Evolutionary conservation across 225 moss, liverwort and hornwort genomes (phyloP), one percentile per base, ranked within the genome.

Genomic region (Pseudoscleropodium purum): DNA sequence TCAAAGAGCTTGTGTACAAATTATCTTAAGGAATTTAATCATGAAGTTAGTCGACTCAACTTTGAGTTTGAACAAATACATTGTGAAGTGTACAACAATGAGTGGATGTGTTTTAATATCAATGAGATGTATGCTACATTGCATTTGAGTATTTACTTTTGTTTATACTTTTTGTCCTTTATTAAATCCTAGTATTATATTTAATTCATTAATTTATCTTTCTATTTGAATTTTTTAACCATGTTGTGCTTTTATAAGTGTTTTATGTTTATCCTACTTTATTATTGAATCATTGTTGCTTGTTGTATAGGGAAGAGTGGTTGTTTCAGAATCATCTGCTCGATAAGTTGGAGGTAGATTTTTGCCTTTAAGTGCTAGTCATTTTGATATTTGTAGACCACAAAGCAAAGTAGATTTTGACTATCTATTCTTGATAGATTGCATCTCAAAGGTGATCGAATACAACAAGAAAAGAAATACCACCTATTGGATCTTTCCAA

Each of bases 151-250:
- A n/a, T 13, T 2, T 12, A 2, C 13, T 4, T n/a, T 24, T 2
- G 23, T 24, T n/a, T 13, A 24, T n/a, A 2, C 0, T 0, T 31
- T 24, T n/a, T n/a, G 0, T 23, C 6, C 6, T 23, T 7, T 1
- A 3, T n/a, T 69, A 13, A 69, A 69, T 4, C 2, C 2, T 23
- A 2, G 7, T n/a, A 68, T 37, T 37, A 2, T 21, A 4, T 67
- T 37, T 11, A 21, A 0, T n/a, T 37, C 0, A 2, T n/a, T 23
- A 7, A 6, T 13, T 69, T 4, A 13, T 23, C 1, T n/a, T n/a
- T 69, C 0, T 7, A 4, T 69, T n/a, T n/a, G 72, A 26, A 13
- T 15, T 72, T 72, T 7, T 67, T 8, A 7, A 13, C 1, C 4
- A 70, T 24, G 7, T 39, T 69, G 11, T 69, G 4, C 2, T 2